These are phyloP conservation scores for Lepidopterella palustris DNA, from an alignment of 495 filamentous ascomycete genomes.

Conservation along the genomic window DNA sequence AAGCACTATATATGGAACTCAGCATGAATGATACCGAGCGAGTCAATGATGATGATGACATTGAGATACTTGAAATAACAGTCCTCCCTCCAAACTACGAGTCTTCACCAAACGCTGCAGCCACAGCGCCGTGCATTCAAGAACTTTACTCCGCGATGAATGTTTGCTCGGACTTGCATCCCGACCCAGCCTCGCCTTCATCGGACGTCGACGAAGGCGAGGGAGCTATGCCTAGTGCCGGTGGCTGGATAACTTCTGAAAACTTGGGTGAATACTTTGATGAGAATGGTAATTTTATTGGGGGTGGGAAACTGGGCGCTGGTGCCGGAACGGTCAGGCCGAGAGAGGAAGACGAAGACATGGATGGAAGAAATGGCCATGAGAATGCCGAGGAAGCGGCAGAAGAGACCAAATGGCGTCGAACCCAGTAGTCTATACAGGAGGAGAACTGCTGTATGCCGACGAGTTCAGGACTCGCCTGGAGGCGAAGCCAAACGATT, in stretches of 20 bases:
- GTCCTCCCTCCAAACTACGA: constrained; percentile 51
- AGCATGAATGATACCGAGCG: constrained; percentile 48
- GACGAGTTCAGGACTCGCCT: not conserved
- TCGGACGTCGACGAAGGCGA: constrained; percentile 48
- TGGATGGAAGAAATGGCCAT: constrained; percentile 9
- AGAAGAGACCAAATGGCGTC: constrained; percentile 52
- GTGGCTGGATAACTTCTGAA: constrained; percentile 93
- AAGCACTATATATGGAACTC: constrained; percentile 76
- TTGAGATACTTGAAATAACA: constrained; percentile 64
- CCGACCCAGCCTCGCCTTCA: constrained; percentile 53
- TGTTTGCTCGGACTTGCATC: constrained; percentile 82
- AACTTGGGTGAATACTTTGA: constrained; percentile 80
- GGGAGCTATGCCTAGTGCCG: constrained; percentile 68
- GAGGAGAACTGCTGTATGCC: not conserved
- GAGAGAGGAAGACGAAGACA: constrained; percentile 38
- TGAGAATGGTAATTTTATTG: constrained; percentile 56
- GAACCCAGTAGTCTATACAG: constrained; percentile 45
- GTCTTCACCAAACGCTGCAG: constrained; percentile 31
- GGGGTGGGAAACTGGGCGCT: constrained; percentile 35
- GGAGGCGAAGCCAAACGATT: too few species aligned
- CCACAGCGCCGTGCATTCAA: constrained; percentile 38
- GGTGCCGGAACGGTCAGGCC: constrained; percentile 52
- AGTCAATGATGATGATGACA: constrained; percentile 53
- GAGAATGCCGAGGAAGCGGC: constrained; percentile 32
- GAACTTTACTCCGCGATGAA: constrained; percentile 72